Conservation (phyloP, 2,329 filamentous ascomycete genomes). For the Gnomoniopsis sp. region DNA sequence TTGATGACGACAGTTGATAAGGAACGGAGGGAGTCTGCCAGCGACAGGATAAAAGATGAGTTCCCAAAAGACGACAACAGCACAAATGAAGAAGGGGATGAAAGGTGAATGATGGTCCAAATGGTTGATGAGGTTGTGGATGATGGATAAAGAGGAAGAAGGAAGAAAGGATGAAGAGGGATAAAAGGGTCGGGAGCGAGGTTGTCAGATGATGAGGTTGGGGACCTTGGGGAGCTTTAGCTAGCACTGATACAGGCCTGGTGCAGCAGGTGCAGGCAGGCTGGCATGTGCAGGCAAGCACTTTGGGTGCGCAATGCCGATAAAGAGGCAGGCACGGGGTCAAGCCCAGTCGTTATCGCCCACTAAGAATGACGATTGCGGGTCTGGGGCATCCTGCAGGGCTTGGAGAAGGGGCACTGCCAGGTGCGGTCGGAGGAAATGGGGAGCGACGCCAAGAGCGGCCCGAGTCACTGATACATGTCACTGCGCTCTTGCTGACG, state of each 20-base stretch:
- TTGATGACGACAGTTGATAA: background rate
- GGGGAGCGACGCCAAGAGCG: background rate
- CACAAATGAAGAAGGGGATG: background rate
- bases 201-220: background rate
- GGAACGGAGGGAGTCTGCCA: conserved; percentile 15
- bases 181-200: background rate
- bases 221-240: conserved; percentile 3
- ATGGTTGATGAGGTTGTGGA: conserved; percentile 2
- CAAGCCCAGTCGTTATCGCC: conserved; percentile 7
- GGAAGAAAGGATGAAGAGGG: conserved; percentile 1
- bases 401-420: background rate
- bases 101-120: background rate
- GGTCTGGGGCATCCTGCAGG: background rate
- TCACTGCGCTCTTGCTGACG: too few relatives aligned
- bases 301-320: background rate
- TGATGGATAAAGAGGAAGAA: background rate
- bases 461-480: conserved; percentile 5
- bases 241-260: background rate
- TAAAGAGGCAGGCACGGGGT: conserved; percentile 13
- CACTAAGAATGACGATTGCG: conserved; percentile 16
- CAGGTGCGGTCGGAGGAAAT: background rate
- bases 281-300: background rate
- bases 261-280: background rate
- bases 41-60: conserved; percentile 7
- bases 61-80: background rate